These are phyloP conservation scores for Rubus idaeus DNA, from an alignment of 306 rosid genomes.

Conservation along the genomic window DNA sequence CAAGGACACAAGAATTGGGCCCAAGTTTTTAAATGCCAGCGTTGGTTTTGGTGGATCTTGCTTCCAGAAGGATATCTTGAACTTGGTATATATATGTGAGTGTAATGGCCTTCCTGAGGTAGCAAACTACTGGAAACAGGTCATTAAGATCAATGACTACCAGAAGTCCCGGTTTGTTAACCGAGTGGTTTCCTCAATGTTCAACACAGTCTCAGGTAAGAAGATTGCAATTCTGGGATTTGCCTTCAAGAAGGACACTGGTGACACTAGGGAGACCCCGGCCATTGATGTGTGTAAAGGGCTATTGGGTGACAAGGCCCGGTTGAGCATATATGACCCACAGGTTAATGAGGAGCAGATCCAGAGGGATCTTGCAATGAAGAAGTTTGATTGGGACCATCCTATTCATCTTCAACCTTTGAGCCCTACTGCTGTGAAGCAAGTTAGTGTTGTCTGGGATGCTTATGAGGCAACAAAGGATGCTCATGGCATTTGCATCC, in stretches of 20 bases:
- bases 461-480: slow-evolving; percentile 71
- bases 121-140: slow-evolving; percentile 93
- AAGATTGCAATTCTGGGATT: slow-evolving; percentile 75
- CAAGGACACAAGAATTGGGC: slow-evolving; percentile 82
- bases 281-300: slow-evolving; percentile 91
- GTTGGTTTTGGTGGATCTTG: slow-evolving; percentile 96
- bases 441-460: slow-evolving; percentile 66
- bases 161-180: slow-evolving; percentile 80
- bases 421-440: slow-evolving; percentile 61
- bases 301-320: slow-evolving; percentile 71
- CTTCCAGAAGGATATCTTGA: slow-evolving; percentile 90
- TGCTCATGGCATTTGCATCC: slow-evolving; percentile 68
- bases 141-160: slow-evolving; percentile 85
- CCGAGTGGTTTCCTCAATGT: slow-evolving; percentile 83
- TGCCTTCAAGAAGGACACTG: slow-evolving; percentile 92
- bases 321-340: slow-evolving; percentile 77
- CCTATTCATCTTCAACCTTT: slow-evolving; percentile 74
- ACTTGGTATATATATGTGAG: slow-evolving; percentile 86
- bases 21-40: slow-evolving; percentile 83
- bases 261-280: slow-evolving; percentile 89
- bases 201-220: slow-evolving; percentile 78
- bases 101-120: slow-evolving; percentile 95
- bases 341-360: slow-evolving; percentile 78
- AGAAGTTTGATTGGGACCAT: slow-evolving; percentile 90
- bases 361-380: slow-evolving; percentile 69